Conservation (phyloP, 352 stramenopile genomes). For the Globisporangium paroecandrum region DNA sequence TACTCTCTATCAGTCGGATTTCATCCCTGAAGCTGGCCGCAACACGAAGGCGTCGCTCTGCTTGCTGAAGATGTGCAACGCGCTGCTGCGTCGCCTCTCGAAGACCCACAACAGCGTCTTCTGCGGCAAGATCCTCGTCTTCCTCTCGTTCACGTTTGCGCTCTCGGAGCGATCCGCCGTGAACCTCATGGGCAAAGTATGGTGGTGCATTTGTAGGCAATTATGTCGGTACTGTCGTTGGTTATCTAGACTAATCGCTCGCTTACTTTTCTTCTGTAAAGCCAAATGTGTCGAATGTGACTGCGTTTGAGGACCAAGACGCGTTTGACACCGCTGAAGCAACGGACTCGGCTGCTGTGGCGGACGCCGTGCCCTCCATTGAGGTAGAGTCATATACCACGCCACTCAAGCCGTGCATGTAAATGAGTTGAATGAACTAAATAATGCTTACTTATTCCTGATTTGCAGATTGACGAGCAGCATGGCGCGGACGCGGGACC, state of each 20-base stretch:
- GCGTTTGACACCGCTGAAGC: conserved; percentile 66
- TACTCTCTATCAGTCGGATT: conserved; percentile 35
- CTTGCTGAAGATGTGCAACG: conserved; percentile 80
- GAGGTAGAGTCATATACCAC: conserved; percentile 23
- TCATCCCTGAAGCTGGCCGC: conserved; percentile 56
- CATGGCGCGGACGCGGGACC: conserved; percentile 36
- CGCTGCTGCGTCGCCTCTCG: conserved; percentile 75
- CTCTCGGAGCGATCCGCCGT: conserved; percentile 83
- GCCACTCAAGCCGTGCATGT: no score
- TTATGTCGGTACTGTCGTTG: no score
- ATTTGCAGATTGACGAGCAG: conserved; percentile 43
- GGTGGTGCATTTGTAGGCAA: no score
- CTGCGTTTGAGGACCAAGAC: conserved; percentile 73
- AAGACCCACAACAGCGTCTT: conserved; percentile 91
- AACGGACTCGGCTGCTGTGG: conserved; percentile 36
- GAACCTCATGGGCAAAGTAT: conserved; percentile 73
- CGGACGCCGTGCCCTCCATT: conserved; percentile 22
- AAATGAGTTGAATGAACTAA: no score
- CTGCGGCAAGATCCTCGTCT: conserved; percentile 83
- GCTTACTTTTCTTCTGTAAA: conserved; percentile 10
- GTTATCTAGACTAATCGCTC: background rate
- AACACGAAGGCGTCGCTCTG: conserved; percentile 81
- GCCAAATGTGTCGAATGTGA: conserved; percentile 78
- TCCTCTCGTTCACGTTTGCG: conserved; percentile 84
- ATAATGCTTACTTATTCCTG: background rate